Evolutionary conservation across 305 asterid genomes (phyloP).

Genomic region (Solanum hybrid): DNA sequence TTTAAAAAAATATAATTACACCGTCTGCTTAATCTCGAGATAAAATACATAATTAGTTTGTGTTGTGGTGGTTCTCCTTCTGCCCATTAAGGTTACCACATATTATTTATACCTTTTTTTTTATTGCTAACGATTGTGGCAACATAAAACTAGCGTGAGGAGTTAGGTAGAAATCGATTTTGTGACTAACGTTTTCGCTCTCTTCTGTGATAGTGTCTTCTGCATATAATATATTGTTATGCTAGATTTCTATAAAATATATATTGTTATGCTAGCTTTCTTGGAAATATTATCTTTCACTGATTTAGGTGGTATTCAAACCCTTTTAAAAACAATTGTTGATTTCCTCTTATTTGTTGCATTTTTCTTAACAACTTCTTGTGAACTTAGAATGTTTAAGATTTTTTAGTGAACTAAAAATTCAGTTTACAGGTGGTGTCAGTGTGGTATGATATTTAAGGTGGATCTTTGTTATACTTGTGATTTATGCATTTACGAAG

Average conservation of each 20-base stretch:
- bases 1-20: neutral
- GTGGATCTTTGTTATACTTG: neutral
- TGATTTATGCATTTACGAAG: neutral
- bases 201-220: neutral
- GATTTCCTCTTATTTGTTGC: neutral
- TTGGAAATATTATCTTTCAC: neutral
- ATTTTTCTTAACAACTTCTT: neutral
- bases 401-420: too few relatives aligned
- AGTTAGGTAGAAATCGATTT: neutral
- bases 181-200: neutral
- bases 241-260: neutral
- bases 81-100: neutral
- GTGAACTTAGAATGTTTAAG: neutral
- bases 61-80: neutral
- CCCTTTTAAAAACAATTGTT: neutral
- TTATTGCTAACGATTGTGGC: neutral
- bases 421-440: neutral
- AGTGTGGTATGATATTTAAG: neutral
- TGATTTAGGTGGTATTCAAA: neutral
- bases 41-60: neutral
- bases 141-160: neutral
- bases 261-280: neutral
- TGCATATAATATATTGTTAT: neutral
- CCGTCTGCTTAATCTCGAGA: neutral
- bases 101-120: too few relatives aligned